Conservation (phyloP, 2,329 filamentous ascomycete genomes). For the Aspergillus sp. region DNA sequence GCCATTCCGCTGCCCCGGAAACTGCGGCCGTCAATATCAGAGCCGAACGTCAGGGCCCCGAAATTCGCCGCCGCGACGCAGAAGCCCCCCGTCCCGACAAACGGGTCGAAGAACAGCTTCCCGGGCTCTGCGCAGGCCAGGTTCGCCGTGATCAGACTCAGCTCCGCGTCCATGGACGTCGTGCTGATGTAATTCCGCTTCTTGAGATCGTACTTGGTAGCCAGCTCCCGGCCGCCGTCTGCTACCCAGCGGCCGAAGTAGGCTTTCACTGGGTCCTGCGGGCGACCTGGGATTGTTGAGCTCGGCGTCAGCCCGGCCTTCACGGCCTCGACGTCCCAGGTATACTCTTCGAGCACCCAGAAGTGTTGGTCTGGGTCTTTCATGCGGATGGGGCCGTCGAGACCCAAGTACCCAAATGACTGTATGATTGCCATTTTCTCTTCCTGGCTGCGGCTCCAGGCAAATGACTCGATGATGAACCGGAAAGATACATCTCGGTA, state of each 20-base stretch:
- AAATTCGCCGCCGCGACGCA: slow-evolving; percentile 84
- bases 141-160: slow-evolving; percentile 85
- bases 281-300: slow-evolving; percentile 29
- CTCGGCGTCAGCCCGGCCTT: slow-evolving; percentile 3
- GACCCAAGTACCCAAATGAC: slow-evolving; percentile 66
- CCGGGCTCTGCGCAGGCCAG: slow-evolving; percentile 73
- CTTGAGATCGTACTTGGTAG: slow-evolving; percentile 76
- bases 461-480: slow-evolving; percentile 75
- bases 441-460: slow-evolving; percentile 55
- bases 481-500: slow-evolving; percentile 66
- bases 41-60: slow-evolving; percentile 72
- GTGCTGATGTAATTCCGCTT: slow-evolving; percentile 89
- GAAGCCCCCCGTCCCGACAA: slow-evolving; percentile 91
- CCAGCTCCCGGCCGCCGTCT: slow-evolving; percentile 55
- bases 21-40: slow-evolving; percentile 86
- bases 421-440: slow-evolving; percentile 70
- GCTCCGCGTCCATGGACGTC: slow-evolving; percentile 93
- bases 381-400: slow-evolving; percentile 71
- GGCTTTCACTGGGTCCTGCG: slow-evolving; percentile 50
- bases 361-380: slow-evolving; percentile 64
- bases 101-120: slow-evolving; percentile 86
- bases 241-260: slow-evolving; percentile 67
- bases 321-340: slow-evolving; percentile 32
- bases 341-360: slow-evolving; percentile 74
- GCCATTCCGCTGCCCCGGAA: slow-evolving; percentile 58